Evolutionary conservation across 2,329 filamentous ascomycete genomes (phyloP), one percentile per base, ranked within the genome.

Genomic region (Dothidotthia symphoricarpi): DNA sequence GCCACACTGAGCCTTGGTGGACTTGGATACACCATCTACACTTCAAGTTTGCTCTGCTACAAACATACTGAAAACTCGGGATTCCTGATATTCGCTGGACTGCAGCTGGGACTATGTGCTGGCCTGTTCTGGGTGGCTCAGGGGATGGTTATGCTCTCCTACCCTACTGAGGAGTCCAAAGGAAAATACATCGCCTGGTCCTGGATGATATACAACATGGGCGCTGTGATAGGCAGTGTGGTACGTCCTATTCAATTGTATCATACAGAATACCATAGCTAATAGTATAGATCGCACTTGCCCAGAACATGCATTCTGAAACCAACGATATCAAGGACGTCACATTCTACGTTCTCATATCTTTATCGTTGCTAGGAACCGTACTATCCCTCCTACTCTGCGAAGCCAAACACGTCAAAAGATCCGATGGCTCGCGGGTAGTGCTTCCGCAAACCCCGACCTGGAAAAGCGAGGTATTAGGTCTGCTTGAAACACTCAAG

Each of bases 121-220:
- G 28, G 28, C 6, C 28, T 30, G 9, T 30, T 30, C 15, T 30
- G 14, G 28, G 15, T 16, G 2, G 14, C 28, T 7, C 15, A 30
- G 14, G 28, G 28, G 6, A 30, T 30, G 28, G 28, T 30, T n/a
- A 30, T 30, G 28, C 15, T 30, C 6, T 14, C 28, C 13, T 30
- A 30, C 15, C 28, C 28, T 14, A 16, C n/a, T 14, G 6, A 30
- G 14, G 28, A 14, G 28, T 14, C 28, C 6, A 30, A 30, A 16
- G 28, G 28, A 16, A 30, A 30, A 12, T 30, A 30, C 12, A 30
- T 30, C 6, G 28, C 28, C 7, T 30, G 14, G 28, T 30, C 28
- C 8, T 30, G 28, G 28, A 30, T 30, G 28, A 30, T 30, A 30
- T 30, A 30, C 12, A 30, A 30, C 15, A 30, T 30, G 28, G 28